Percentiles rank a stretch among this genome's conserved stretches.
phyloP scores from a whole-genome alignment of 768 basidiomycete species.

The Macrocybe gigantea region DNA sequence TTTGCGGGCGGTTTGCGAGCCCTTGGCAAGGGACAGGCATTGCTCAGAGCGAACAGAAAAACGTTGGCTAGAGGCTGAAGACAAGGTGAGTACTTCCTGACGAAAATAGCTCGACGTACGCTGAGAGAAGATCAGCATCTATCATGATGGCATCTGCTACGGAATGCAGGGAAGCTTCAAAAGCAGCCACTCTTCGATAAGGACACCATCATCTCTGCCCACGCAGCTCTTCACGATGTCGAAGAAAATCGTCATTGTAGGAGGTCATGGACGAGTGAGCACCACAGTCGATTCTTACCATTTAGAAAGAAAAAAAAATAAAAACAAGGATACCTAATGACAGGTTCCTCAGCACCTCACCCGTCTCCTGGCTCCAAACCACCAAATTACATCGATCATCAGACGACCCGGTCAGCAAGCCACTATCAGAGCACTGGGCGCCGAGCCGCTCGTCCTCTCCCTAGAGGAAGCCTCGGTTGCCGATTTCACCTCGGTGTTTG shows the following conservation, averaged over 20 bases:
- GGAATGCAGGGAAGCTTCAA: not conserved
- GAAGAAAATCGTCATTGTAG: conserved; percentile 44
- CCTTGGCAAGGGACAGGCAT: too few species aligned
- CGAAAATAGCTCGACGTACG: too few species aligned
- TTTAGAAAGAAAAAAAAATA: too few species aligned
- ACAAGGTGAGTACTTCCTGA: too few species aligned
- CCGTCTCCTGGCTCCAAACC: conserved; percentile 34
- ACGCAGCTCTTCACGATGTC: conserved; percentile 11
- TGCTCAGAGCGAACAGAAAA: too few species aligned
- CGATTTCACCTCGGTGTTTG: conserved; percentile 42
- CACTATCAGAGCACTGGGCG: conserved; percentile 38
- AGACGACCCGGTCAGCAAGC: conserved; percentile 38
- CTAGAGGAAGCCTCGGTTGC: conserved; percentile 44
- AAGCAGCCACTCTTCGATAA: not conserved
- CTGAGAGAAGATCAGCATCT: too few species aligned
- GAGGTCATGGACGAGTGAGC: conserved; percentile 47
- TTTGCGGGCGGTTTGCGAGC: too few species aligned
- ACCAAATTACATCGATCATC: conserved; percentile 51
- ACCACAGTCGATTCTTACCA: not conserved
- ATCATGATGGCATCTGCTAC: not conserved
- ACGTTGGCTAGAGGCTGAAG: too few species aligned
- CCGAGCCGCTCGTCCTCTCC: conserved; percentile 47
- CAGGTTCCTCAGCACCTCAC: conserved; percentile 47
- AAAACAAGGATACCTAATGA: not conserved
- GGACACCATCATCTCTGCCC: not conserved